Percentiles rank a stretch among this genome's conserved stretches.
These are phyloP conservation scores for Erodium texanum DNA, from an alignment of 441 rosid species.

Conservation along the genomic window DNA sequence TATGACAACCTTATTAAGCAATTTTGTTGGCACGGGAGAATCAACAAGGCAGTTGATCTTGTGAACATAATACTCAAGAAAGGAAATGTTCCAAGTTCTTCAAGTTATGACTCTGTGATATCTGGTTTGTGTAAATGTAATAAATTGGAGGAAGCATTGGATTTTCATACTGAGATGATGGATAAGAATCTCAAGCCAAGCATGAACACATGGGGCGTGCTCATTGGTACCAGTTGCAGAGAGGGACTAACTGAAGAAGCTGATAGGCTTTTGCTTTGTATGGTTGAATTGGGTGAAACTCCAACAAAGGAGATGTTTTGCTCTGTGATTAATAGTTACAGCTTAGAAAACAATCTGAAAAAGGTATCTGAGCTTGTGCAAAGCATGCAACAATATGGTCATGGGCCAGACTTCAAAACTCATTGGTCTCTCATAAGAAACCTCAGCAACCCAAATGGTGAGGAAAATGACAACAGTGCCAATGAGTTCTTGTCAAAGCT, in stretches of 20 bases:
- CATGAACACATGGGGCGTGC: conserved; percentile 35
- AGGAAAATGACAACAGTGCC: conserved; percentile 14
- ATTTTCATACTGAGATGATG: conserved; percentile 61
- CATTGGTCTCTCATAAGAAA: conserved; percentile 79
- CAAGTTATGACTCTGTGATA: conserved; percentile 54
- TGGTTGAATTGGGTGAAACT: conserved; percentile 41
- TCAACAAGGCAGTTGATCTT: conserved; percentile 47
- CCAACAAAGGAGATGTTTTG: conserved; percentile 49
- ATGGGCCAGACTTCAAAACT: conserved; percentile 56
- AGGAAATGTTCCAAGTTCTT: conserved; percentile 34
- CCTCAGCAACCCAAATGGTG: conserved; percentile 27
- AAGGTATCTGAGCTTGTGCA: conserved; percentile 58
- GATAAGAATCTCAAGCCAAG: conserved; percentile 46
- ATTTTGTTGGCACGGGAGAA: conserved; percentile 36
- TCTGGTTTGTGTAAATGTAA: conserved; percentile 33
- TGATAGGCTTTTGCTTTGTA: conserved; percentile 40
- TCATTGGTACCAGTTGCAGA: conserved; percentile 35
- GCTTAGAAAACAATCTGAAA: conserved; percentile 38
- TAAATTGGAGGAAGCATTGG: conserved; percentile 45
- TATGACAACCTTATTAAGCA: conserved; percentile 52
- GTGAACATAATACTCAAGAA: conserved; percentile 55
- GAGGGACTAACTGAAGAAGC: conserved; percentile 40
- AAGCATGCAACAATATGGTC: conserved; percentile 53
- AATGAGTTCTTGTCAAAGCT: conserved; percentile 64
- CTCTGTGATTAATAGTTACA: conserved; percentile 39